These are phyloP conservation scores for Astragalus glycyphyllos DNA, from an alignment of 306 rosid genomes.

Conservation along the genomic window DNA sequence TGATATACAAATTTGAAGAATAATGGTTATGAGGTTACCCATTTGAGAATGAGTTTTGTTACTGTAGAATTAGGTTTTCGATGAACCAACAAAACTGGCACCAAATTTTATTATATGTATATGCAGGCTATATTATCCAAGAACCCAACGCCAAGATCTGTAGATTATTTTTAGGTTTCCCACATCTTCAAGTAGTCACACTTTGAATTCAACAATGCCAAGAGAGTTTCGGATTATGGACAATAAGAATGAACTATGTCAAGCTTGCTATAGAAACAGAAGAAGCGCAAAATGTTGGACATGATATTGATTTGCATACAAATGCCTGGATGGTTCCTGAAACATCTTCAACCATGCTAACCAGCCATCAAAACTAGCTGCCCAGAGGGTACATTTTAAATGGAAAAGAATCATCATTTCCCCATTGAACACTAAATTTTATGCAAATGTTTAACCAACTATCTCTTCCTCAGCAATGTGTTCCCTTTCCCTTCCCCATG, in stretches of 20 bases:
- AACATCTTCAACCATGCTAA: neutral
- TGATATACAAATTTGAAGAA: neutral
- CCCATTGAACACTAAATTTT: conserved; percentile 12
- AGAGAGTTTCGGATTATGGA: neutral
- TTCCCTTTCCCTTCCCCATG: neutral
- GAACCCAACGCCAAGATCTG: neutral
- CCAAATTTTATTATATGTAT: too few species aligned
- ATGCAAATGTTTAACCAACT: neutral
- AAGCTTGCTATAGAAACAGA: conserved; percentile 7
- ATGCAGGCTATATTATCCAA: too few species aligned
- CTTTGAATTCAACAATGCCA: conserved; percentile 10
- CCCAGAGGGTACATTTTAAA: neutral
- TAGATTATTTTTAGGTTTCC: conserved; percentile 22
- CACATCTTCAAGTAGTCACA: conserved; percentile 7
- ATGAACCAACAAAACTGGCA: too few species aligned
- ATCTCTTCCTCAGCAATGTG: neutral
- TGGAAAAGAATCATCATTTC: neutral
- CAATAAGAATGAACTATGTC: neutral
- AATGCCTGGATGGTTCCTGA: too few species aligned
- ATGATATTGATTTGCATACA: too few species aligned
- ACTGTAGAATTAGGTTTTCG: neutral
- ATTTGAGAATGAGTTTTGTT: neutral
- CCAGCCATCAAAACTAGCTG: conserved; percentile 4
- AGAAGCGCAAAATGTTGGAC: neutral
- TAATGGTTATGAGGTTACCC: neutral